phyloP scores from a whole-genome alignment of 116 monocot species.

The Dioscorea cayenensis region DNA sequence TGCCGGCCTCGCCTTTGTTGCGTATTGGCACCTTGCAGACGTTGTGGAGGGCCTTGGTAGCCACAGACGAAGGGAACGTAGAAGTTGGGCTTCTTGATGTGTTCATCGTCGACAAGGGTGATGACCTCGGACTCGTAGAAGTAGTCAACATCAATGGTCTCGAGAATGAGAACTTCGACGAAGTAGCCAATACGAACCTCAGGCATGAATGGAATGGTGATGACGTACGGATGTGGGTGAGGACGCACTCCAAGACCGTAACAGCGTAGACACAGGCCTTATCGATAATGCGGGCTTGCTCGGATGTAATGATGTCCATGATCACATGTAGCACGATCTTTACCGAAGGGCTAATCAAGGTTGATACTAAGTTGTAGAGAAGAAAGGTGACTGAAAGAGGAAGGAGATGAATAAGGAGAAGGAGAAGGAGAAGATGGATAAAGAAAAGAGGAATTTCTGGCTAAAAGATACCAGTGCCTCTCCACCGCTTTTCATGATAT shows the following conservation, averaged over 20 bases:
- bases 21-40: slow-evolving; percentile 14
- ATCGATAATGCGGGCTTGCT: slow-evolving; percentile 81
- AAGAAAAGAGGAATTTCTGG: no score
- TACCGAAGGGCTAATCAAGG: no score
- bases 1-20: slow-evolving; percentile 13
- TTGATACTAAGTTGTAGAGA: no score
- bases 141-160: slow-evolving; percentile 13
- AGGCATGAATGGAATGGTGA: slow-evolving; percentile 15
- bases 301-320: slow-evolving; percentile 77
- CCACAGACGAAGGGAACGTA: slow-evolving; percentile 14
- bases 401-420: no score
- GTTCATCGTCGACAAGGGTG: slow-evolving; percentile 7
- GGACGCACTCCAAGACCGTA: no score
- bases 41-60: slow-evolving; percentile 7
- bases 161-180: slow-evolving; percentile 18
- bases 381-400: no score
- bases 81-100: slow-evolving; percentile 18
- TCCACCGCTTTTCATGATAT: no score
- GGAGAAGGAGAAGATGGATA: no score
- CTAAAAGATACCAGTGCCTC: no score
- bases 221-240: slow-evolving; percentile 60
- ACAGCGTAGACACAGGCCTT: slow-evolving; percentile 89
- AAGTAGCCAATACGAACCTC: slow-evolving; percentile 16
- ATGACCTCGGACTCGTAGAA: slow-evolving; percentile 14
- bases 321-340: no score